These are phyloP conservation scores for Yamadazyma taylorii DNA, from an alignment of 1,139 yeast genomes.

Conservation along the genomic window DNA sequence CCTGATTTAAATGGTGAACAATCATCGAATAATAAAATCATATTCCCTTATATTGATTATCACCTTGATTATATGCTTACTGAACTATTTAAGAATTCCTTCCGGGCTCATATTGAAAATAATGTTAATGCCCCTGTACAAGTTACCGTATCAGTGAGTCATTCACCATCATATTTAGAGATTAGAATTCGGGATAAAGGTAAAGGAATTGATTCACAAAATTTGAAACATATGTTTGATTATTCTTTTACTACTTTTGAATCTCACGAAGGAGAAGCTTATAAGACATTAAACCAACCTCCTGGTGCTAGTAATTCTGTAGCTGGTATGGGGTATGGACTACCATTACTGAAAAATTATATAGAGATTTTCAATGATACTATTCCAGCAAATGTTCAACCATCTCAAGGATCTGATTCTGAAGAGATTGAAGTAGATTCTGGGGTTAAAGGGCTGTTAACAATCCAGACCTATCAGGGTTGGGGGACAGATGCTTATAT, in stretches of 20 bases:
- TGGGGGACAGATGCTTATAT: slow-evolving; percentile 65
- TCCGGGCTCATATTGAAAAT: slow-evolving; percentile 81
- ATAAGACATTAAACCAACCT: slow-evolving; percentile 61
- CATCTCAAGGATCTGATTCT: no score
- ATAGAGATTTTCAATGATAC: slow-evolving; percentile 47
- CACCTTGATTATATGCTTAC: slow-evolving; percentile 85
- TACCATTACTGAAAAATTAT: slow-evolving; percentile 72
- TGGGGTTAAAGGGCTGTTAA: slow-evolving; percentile 59
- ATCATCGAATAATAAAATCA: slow-evolving; percentile 21
- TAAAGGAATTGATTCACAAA: slow-evolving; percentile 75
- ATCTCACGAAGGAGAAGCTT: slow-evolving; percentile 55
- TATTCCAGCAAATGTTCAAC: slow-evolving; percentile 10
- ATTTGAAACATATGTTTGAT: slow-evolving; percentile 69
- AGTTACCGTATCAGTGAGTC: slow-evolving; percentile 63
- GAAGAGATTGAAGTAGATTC: slow-evolving; percentile 5
- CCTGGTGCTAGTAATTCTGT: slow-evolving; percentile 79
- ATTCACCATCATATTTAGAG: slow-evolving; percentile 45
- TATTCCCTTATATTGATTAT: slow-evolving; percentile 79
- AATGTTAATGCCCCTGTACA: slow-evolving; percentile 58
- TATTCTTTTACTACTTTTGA: slow-evolving; percentile 83
- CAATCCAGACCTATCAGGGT: slow-evolving; percentile 78
- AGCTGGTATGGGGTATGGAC: slow-evolving; percentile 96
- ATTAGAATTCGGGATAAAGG: slow-evolving; percentile 84
- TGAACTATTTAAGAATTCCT: slow-evolving; percentile 84
- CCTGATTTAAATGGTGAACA: slow-evolving; percentile 20